These are phyloP conservation scores for Chrysanthemum lavandulifolium DNA, from an alignment of 129 eudicot genomes.

Conservation along the genomic window DNA sequence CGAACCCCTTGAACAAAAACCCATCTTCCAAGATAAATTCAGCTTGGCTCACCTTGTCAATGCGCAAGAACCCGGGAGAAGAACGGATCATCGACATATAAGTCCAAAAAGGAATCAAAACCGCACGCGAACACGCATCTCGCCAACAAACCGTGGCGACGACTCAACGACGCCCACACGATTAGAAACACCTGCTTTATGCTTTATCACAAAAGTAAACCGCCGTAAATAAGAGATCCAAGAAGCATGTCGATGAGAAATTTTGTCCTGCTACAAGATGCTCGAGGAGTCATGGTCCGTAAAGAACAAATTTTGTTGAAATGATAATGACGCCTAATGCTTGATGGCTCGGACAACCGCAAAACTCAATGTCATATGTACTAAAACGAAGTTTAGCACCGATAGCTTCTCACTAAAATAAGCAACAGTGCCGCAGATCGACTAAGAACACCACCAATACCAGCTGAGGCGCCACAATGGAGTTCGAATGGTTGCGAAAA, in stretches of 20 bases:
- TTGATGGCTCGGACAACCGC: slow-evolving; percentile 9
- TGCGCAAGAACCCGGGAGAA: background rate
- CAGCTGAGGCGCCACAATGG: slow-evolving; percentile 14
- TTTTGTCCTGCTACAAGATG: slow-evolving; percentile 6
- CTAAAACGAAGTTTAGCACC: slow-evolving; percentile 4
- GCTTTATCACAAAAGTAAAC: slow-evolving; percentile 10
- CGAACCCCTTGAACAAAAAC: background rate
- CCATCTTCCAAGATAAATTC: too few relatives aligned
- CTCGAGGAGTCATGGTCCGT: slow-evolving; percentile 12
- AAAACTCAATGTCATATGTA: slow-evolving; percentile 21
- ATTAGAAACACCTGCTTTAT: background rate
- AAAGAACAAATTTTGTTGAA: slow-evolving; percentile 5
- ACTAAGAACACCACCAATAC: slow-evolving; percentile 15
- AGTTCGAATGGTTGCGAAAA: slow-evolving; percentile 4
- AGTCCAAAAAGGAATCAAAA: background rate
- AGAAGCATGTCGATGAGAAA: slow-evolving; percentile 11
- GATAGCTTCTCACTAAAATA: slow-evolving; percentile 12
- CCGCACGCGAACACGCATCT: slow-evolving; percentile 10
- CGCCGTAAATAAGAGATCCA: slow-evolving; percentile 13
- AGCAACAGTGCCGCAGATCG: slow-evolving; percentile 1
- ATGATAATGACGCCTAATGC: slow-evolving; percentile 6
- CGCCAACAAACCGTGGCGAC: slow-evolving; percentile 1
- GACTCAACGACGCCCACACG: slow-evolving; percentile 16
- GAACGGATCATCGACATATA: background rate
- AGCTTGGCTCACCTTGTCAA: background rate